Evolutionary conservation across 2,329 filamentous ascomycete species (phyloP).

Genomic region (Incumbomyces delicatus): DNA sequence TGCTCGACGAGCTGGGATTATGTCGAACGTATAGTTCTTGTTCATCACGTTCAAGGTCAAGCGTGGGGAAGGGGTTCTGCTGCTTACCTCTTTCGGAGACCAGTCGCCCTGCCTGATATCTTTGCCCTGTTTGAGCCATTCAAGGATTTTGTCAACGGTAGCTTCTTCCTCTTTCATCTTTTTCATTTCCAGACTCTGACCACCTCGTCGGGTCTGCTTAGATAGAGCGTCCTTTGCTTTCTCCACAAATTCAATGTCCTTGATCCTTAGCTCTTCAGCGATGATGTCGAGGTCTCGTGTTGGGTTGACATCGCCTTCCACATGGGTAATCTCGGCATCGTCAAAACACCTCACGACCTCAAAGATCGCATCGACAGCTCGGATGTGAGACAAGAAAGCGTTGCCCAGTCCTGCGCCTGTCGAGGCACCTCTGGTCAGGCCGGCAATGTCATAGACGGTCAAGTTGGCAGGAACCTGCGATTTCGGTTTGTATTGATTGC

Average conservation of each 20-base stretch:
- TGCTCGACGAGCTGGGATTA: constrained; percentile 99
- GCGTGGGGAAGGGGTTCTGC: constrained; percentile 14
- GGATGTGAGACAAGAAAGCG: constrained; percentile 95
- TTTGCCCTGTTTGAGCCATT: constrained; percentile 76
- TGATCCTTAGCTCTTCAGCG: constrained; percentile 88
- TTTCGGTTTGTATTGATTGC: constrained; percentile 95
- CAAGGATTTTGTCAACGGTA: constrained; percentile 80
- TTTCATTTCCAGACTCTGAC: constrained; percentile 95
- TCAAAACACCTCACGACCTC: constrained; percentile 96
- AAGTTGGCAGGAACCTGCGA: constrained; percentile 93
- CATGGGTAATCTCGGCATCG: constrained; percentile 98
- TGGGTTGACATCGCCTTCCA: constrained; percentile 96
- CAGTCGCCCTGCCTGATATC: constrained; percentile 87
- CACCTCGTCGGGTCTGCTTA: constrained; percentile 91
- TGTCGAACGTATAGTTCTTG: constrained; percentile 91
- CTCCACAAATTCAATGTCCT: constrained; percentile 97
- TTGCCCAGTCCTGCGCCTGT: constrained; percentile 97
- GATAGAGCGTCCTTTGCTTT: constrained; percentile 84
- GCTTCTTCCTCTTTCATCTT: constrained; percentile 92
- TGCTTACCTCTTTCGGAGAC: constrained; percentile 88
- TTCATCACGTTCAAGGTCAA: constrained; percentile 68
- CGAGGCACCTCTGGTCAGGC: constrained; percentile 88
- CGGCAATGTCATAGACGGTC: constrained; percentile 97
- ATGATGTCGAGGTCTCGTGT: constrained; percentile 92
- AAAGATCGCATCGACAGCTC: constrained; percentile 96